Conservation (phyloP, 176 grass and related monocot genomes). For the Oryza australiensis region DNA sequence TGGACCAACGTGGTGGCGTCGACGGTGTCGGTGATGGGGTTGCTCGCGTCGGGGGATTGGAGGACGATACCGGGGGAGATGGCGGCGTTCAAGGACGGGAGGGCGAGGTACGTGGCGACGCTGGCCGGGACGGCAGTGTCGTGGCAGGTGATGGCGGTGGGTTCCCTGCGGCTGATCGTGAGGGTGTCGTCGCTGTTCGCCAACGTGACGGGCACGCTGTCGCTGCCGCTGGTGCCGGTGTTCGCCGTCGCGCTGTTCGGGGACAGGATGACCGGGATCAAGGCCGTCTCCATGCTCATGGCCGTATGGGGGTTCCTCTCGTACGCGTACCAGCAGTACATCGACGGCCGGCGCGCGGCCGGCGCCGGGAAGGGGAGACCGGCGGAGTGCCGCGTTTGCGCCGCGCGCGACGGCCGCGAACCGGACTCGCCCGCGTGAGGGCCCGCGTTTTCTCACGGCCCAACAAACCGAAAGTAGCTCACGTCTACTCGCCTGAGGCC, state of each 20-base stretch:
- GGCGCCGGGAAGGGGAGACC: neutral
- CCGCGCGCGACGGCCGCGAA: neutral
- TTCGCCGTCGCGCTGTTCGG: slow-evolving; percentile 76
- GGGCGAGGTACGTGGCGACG: slow-evolving; percentile 57
- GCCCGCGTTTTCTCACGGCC: too few species aligned
- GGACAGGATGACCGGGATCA: slow-evolving; percentile 75
- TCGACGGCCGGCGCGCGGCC: slow-evolving; percentile 39
- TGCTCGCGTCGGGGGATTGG: slow-evolving; percentile 62
- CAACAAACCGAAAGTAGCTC: neutral
- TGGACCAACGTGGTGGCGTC: slow-evolving; percentile 38
- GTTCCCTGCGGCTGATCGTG: slow-evolving; percentile 40
- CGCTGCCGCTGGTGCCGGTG: slow-evolving; percentile 64
- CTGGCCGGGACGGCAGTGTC: slow-evolving; percentile 54
- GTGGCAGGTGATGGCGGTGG: slow-evolving; percentile 58
- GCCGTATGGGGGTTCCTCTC: slow-evolving; percentile 84
- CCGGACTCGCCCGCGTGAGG: neutral
- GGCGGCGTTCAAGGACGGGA: slow-evolving; percentile 52
- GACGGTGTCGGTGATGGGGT: slow-evolving; percentile 34
- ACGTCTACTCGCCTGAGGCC: too few species aligned
- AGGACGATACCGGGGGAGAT: slow-evolving; percentile 44
- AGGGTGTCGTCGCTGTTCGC: slow-evolving; percentile 80
- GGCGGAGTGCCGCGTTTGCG: slow-evolving; percentile 31
- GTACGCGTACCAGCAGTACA: slow-evolving; percentile 82
- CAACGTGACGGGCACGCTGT: slow-evolving; percentile 69
- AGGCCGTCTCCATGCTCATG: slow-evolving; percentile 71